These are phyloP conservation scores for Collariella sp. DNA, from an alignment of 495 filamentous ascomycete species.

Conservation along the genomic window DNA sequence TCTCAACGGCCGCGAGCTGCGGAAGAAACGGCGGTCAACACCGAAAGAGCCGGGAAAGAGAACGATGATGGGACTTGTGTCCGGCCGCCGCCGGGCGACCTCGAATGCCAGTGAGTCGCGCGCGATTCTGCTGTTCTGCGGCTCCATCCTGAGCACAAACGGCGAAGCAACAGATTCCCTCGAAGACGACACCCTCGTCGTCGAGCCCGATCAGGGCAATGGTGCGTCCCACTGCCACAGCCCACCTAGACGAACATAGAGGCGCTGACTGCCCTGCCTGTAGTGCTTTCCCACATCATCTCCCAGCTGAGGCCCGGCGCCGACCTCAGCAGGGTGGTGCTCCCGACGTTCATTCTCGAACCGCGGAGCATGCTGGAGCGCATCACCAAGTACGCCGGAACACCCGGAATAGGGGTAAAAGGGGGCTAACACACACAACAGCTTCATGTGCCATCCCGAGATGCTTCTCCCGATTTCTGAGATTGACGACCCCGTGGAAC, in stretches of 20 bases:
- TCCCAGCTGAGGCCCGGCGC: constrained; percentile 92
- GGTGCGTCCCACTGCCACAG: constrained; percentile 36
- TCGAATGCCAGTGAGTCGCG: constrained; percentile 32
- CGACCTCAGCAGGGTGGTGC: constrained; percentile 84
- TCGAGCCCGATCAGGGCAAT: constrained; percentile 69
- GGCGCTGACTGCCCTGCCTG: constrained; percentile 6
- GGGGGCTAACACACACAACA: constrained; percentile 33
- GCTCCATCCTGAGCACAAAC: constrained; percentile 16
- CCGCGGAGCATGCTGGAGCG: constrained; percentile 96
- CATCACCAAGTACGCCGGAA: constrained; percentile 76
- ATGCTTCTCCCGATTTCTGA: constrained; percentile 79
- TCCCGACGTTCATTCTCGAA: constrained; percentile 97
- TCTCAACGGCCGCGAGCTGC: neutral
- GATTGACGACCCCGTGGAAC: constrained; percentile 81
- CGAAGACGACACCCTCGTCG: constrained; percentile 67
- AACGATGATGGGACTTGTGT: constrained; percentile 31
- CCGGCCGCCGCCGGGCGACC: constrained; percentile 28
- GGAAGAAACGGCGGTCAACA: neutral
- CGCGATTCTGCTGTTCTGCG: constrained; percentile 2
- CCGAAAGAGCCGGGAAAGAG: neutral
- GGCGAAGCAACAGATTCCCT: constrained; percentile 29
- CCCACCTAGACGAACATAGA: neutral
- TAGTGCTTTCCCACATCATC: constrained; percentile 91
- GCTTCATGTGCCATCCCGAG: constrained; percentile 99
- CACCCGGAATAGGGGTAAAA: neutral